Evolutionary conservation across 2,329 filamentous ascomycete species (phyloP), one percentile per base, ranked within the genome.

Genomic region (Cordyceps javanica): DNA sequence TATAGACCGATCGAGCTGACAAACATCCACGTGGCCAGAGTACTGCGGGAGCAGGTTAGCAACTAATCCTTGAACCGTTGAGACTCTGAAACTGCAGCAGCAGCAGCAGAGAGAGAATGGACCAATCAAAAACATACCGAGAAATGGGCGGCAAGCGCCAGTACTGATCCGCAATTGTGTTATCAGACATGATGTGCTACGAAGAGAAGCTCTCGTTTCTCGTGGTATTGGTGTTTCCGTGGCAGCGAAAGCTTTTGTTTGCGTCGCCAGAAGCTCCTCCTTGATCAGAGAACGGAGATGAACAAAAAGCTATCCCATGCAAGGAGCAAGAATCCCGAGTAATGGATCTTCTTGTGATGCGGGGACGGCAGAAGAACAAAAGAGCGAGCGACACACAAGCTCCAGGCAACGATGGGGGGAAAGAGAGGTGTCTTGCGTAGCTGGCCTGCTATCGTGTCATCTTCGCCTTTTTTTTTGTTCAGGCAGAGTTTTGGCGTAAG

Each of bases 1-100:
- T 86, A 77, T 41, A 86, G 77, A 34, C 82, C 72, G 41, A 83
- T 68, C 19, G 88, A 90, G 46, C 86, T 75, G 57, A 78, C 67
- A 21, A 59, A 56, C 46, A 56, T 59, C 38, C 41, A 59, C 23
- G 58, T 56, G 16, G 58, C 45, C 38, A 56, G 21, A 52, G 58
- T 59, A 48, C 58, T 59, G 52, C 30, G 39, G 10, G 9, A 30
- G 16, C 6, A 5, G 42, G 53, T 65, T 38, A 65, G 62, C 46
- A 38, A n/a, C n/a, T n/a, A n/a, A n/a, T n/a, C n/a, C n/a, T n/a
- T n/a, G n/a, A n/a, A n/a, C n/a, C n/a, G n/a, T n/a, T n/a, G n/a
- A n/a, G n/a, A n/a, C n/a, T n/a, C n/a, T n/a, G n/a, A n/a, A n/a
- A n/a, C n/a, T n/a, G n/a, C n/a, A n/a, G n/a, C n/a, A 25, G 32